Evolutionary conservation across 208 protist genomes (phyloP), one percentile per base, ranked within the genome.

Genomic region (Wallacemonas sp.): DNA sequence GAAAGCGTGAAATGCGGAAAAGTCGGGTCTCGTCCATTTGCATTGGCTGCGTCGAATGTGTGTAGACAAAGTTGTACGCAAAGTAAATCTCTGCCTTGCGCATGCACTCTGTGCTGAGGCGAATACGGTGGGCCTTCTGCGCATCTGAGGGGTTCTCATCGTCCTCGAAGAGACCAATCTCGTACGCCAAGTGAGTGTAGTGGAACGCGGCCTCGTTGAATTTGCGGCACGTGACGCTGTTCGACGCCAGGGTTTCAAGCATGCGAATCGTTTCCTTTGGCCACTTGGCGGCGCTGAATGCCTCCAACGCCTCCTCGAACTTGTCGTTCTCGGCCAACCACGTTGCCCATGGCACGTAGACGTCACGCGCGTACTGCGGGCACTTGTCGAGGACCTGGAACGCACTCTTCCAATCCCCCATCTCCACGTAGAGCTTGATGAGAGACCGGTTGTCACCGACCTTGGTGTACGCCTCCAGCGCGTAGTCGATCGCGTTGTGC

Each of bases 291-390:
- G 89, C 69, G 15, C 87, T 81, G 75, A 97, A 98, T 0, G 96
- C 94, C 67, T 97, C 90, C 14, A 95, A 80, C 1, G 97, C 97
- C 70, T 98, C 95, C 44, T 98, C 95, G 68, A 99, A 99, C 42
- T 84, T 74, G 49, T 98, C 97, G 66, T 97, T 88, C 58, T 97
- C 82, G 5, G 88, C 94, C 38, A 99, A 82, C 94, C 96, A 98
- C n/a, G 87, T 82, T 8, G 97, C 98, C 82, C 98, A 98, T 60
- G 98, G 98, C 47, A 98, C 79, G 72, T 98, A 99, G 22, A 99
- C 87, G n/a, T 96, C 89, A 22, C 91, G 77, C 15, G 84, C 69
- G 62, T 90, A 87, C 66, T 87, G 60, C 17, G 94, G 94, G 62
- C 82, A 72, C 41, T 86, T 77, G 24, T 97, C 86, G 3, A 97